Percentiles rank a stretch among this genome's conserved stretches.
Conservation (phyloP, 805 yeast genomes). For the Myxozyma udenii region DNA sequence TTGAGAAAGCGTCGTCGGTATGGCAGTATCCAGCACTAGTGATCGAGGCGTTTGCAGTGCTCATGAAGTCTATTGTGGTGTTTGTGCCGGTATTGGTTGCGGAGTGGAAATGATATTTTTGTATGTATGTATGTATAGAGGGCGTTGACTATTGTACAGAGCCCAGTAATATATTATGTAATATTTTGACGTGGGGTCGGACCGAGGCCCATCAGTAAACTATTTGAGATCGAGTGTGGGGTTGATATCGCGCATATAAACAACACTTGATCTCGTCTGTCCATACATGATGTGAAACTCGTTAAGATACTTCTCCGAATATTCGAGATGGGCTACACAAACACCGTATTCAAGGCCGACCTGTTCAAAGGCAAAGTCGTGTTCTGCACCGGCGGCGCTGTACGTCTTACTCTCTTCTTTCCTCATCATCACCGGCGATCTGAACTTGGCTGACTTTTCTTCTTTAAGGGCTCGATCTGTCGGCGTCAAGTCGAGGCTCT, state of each 20-base stretch:
- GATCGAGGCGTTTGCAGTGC: constrained; percentile 21
- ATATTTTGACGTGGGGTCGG: too few species aligned
- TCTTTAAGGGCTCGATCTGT: constrained; percentile 71
- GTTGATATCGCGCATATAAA: too few species aligned
- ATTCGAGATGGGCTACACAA: neutral
- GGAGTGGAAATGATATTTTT: constrained; percentile 11
- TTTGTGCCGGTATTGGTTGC: constrained; percentile 24
- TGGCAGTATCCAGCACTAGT: constrained; percentile 25
- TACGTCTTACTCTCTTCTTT: constrained; percentile 3
- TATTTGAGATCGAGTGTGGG: too few species aligned
- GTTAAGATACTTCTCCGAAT: too few species aligned
- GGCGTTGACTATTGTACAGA: too few species aligned
- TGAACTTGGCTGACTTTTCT: too few species aligned
- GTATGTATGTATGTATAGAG: too few species aligned
- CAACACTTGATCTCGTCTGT: too few species aligned
- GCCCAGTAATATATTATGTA: neutral
- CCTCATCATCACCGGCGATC: neutral
- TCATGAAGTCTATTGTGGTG: constrained; percentile 29
- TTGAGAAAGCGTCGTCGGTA: constrained; percentile 19
- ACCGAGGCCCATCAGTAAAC: too few species aligned
- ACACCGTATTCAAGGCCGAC: constrained; percentile 47
- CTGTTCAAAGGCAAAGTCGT: constrained; percentile 81
- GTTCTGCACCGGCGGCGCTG: constrained; percentile 90
- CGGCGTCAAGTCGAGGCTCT: constrained; percentile 84
- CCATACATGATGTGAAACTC: too few species aligned